Evolutionary conservation across 2,329 filamentous ascomycete species (phyloP).

Genomic region (Hymenoscyphus fructigenus): DNA sequence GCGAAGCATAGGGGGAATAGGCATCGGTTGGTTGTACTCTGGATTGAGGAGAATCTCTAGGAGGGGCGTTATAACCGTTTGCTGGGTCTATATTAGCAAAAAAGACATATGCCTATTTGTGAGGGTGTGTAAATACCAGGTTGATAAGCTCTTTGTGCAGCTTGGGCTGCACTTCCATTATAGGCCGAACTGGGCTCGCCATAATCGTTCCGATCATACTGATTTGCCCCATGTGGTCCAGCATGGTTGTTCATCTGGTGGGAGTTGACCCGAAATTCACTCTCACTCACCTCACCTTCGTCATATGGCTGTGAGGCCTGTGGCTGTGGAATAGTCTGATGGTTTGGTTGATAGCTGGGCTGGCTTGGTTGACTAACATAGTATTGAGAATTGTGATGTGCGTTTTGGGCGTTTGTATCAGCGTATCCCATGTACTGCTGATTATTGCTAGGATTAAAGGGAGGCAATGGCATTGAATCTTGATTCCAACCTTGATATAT

Average conservation of each 20-base stretch:
- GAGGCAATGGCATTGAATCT: conserved; percentile 28
- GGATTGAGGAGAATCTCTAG: conserved; percentile 19
- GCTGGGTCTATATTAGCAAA: conserved; percentile 17
- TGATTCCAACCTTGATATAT: conserved; percentile 36
- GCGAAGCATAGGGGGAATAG: conserved; percentile 31
- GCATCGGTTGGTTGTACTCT: conserved; percentile 28
- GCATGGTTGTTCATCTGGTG: conserved; percentile 13
- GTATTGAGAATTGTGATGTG: conserved; percentile 23
- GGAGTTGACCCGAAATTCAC: conserved; percentile 54
- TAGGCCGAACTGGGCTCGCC: conserved; percentile 27
- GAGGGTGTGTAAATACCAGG: conserved; percentile 22
- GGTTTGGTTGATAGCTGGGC: conserved; percentile 26
- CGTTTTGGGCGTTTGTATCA: conserved; percentile 11
- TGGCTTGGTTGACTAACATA: conserved; percentile 21
- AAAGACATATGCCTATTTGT: background rate
- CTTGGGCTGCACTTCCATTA: conserved; percentile 22
- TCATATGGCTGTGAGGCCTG: conserved; percentile 44
- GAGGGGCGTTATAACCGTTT: conserved; percentile 24
- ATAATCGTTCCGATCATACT: conserved; percentile 36
- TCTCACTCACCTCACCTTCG: conserved; percentile 77
- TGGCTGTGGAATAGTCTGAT: conserved; percentile 10
- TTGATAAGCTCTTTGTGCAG: conserved; percentile 20
- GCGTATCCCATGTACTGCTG: conserved; percentile 23
- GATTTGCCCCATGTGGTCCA: conserved; percentile 20
- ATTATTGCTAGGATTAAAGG: conserved; percentile 24